Evolutionary conservation across 257 asterid genomes (phyloP).

Genomic region (Buddleja alternifolia): DNA sequence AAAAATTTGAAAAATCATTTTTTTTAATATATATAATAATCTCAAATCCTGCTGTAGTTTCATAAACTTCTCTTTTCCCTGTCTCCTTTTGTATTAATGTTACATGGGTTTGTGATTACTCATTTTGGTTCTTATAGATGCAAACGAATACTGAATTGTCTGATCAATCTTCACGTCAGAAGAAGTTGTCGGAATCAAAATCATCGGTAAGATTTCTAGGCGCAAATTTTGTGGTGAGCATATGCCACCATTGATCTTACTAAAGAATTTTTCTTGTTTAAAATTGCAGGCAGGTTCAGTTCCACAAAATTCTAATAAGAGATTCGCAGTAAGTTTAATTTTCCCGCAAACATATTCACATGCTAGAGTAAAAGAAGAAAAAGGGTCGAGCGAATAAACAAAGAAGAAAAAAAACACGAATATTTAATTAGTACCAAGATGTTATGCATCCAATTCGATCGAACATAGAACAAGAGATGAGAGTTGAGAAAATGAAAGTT

Average conservation of each 20-base stretch:
- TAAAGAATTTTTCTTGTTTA: not conserved
- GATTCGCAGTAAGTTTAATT: slow-evolving; percentile 60
- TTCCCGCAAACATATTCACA: not conserved
- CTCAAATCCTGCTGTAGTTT: no score
- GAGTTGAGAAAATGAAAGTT: no score
- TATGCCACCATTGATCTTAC: not conserved
- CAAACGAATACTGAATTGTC: slow-evolving; percentile 36
- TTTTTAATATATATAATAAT: no score
- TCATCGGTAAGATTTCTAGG: slow-evolving; percentile 34
- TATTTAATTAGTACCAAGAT: no score
- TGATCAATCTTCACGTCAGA: slow-evolving; percentile 31
- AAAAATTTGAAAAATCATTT: no score
- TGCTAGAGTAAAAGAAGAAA: not conserved
- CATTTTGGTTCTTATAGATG: slow-evolving; percentile 8
- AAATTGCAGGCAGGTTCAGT: slow-evolving; percentile 43
- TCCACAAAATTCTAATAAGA: slow-evolving; percentile 22
- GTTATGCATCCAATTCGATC: no score
- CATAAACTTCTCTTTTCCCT: no score
- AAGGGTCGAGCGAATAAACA: no score
- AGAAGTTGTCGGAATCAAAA: slow-evolving; percentile 33
- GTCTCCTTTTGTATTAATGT: not conserved
- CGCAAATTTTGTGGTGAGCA: not conserved
- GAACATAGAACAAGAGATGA: no score
- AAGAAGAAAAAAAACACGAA: no score
- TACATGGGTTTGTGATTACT: not conserved